Conservation (phyloP, 176 grass and related monocot species). For the Thalia dealbata region DNA sequence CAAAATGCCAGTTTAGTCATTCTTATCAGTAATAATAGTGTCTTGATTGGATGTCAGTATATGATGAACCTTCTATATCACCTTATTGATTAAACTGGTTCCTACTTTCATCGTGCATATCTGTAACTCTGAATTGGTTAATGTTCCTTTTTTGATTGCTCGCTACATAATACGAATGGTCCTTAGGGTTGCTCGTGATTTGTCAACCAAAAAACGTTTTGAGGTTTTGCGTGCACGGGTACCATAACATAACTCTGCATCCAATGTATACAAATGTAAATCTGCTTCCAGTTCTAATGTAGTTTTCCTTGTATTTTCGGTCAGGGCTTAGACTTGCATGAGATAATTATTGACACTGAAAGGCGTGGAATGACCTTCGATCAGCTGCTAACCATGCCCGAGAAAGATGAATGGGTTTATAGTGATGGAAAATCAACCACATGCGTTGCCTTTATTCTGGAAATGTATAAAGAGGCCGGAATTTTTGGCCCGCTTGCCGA, state of each 20-base stretch:
- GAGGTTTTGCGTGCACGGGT: too few relatives aligned
- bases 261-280: background rate
- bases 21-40: background rate
- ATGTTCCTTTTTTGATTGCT: background rate
- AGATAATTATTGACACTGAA: slow-evolving; percentile 76
- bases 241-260: too few relatives aligned
- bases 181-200: background rate
- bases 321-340: slow-evolving; percentile 78
- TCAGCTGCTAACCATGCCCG: slow-evolving; percentile 83
- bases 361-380: slow-evolving; percentile 88
- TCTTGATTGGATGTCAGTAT: background rate
- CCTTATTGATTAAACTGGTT: background rate
- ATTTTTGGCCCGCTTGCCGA: slow-evolving; percentile 58
- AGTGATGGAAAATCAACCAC: slow-evolving; percentile 98
- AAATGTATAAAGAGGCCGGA: slow-evolving; percentile 92
- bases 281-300: background rate
- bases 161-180: background rate
- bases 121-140: background rate
- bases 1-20: background rate
- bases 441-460: slow-evolving; percentile 85
- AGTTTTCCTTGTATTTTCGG: slow-evolving; percentile 3
- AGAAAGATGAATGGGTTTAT: slow-evolving; percentile 94
- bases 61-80: background rate
- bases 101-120: background rate
- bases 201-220: background rate